Evolutionary conservation across 495 filamentous ascomycete genomes (phyloP).

Genomic region (Hypoxylon fragiforme): DNA sequence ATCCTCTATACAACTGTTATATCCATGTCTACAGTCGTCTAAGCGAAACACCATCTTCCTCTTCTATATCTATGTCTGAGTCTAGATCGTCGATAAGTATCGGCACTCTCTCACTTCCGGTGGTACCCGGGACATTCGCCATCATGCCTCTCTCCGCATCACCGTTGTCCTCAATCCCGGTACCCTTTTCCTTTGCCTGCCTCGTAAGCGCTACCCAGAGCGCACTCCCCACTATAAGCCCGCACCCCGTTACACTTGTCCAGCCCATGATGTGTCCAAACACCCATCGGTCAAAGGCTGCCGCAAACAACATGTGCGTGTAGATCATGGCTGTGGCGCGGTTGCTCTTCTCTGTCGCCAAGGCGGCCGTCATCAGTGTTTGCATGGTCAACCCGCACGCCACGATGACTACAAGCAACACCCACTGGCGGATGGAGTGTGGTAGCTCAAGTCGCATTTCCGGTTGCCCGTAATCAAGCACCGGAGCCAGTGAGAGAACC

Average conservation of each 20-base stretch:
- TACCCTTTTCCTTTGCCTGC: conserved; percentile 27
- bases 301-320: conserved; percentile 88
- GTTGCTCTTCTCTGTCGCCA: conserved; percentile 67
- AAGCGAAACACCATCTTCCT: conserved; percentile 19
- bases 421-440: conserved; percentile 65
- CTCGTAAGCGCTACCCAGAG: conserved; percentile 73
- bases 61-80: conserved; percentile 11
- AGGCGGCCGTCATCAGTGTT: conserved; percentile 79
- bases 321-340: conserved; percentile 89
- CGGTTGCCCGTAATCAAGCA: conserved; percentile 50
- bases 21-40: conserved; percentile 10
- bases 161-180: conserved; percentile 8
- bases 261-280: conserved; percentile 71
- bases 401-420: conserved; percentile 67
- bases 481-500: conserved; percentile 56
- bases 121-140: not conserved
- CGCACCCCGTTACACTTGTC: conserved; percentile 72
- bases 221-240: conserved; percentile 78
- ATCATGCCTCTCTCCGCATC: conserved; percentile 5
- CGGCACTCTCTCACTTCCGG: conserved; percentile 31
- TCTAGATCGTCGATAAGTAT: conserved; percentile 22
- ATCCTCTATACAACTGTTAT: not conserved
- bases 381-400: conserved; percentile 84
- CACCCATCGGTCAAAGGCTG: conserved; percentile 77
- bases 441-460: conserved; percentile 67